Evolutionary conservation across 177 flowering plant species (phyloP).

Genomic region (Telopea speciosissima): DNA sequence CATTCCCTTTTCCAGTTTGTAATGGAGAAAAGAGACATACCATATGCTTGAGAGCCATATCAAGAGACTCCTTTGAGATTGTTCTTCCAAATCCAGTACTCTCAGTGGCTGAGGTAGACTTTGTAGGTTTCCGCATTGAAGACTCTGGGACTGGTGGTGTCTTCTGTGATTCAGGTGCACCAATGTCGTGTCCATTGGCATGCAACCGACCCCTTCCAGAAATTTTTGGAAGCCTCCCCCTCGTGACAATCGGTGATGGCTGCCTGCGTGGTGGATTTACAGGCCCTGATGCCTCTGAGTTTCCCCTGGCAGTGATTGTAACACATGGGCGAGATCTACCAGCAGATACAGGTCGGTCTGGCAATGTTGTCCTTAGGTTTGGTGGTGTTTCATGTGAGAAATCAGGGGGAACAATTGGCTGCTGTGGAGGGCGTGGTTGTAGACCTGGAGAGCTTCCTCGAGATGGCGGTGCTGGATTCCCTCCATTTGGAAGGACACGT

Average conservation of each 20-base stretch:
- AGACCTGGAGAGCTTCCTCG: conserved; percentile 83
- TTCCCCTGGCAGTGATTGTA: conserved; percentile 39
- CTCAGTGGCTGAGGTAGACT: conserved; percentile 42
- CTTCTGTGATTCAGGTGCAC: conserved; percentile 41
- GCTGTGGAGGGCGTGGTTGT: conserved; percentile 46
- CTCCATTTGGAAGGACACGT: conserved; percentile 50
- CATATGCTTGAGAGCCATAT: conserved; percentile 95
- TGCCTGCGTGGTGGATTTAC: conserved; percentile 45
- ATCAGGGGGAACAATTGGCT: conserved; percentile 68
- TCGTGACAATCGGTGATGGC: conserved; percentile 57
- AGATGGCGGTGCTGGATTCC: conserved; percentile 45
- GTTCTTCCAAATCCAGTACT: conserved; percentile 84
- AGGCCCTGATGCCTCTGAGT: conserved; percentile 35
- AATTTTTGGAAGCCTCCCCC: conserved; percentile 63
- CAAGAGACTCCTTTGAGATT: conserved; percentile 88
- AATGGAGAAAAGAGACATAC: conserved; percentile 29
- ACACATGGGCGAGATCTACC: conserved; percentile 83
- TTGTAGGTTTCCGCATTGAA: conserved; percentile 43
- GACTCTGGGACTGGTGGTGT: conserved; percentile 32
- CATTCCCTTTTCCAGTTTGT: background rate
- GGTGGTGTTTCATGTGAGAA: conserved; percentile 89
- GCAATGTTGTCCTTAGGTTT: conserved; percentile 80
- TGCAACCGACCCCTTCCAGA: conserved; percentile 37
- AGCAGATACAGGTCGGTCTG: conserved; percentile 85
- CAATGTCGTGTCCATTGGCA: conserved; percentile 45